Evolutionary conservation across 2,329 filamentous ascomycete species (phyloP), one percentile per base, ranked within the genome.

Genomic region (Phialophora tarda): DNA sequence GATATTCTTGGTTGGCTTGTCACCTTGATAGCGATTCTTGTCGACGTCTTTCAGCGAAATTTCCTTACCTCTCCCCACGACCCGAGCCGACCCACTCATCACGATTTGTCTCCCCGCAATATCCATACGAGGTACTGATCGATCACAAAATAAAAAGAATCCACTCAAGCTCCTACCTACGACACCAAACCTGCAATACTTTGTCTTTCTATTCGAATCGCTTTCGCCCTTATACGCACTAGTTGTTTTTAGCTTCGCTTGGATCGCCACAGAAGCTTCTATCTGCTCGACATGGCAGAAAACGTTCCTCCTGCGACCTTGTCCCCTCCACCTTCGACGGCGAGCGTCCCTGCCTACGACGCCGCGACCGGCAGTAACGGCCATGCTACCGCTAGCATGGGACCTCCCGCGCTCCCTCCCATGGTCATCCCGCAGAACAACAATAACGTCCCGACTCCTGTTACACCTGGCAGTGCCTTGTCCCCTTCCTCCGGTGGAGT

Each of bases 341-440:
- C 87, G 73, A 89, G 88, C 75, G 89, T 89, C 72, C 89, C 91
- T 73, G 91, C 90, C 76, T 82, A 83, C 73, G 93, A 91, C 80
- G 91, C 93, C 76, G 88, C 87, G 76, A 85, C 86, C 73, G 85
- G 85, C 72, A 90, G 91, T 81, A 81, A 83, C 71, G 89, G 89
- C 77, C 85, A 88, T 70, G 51, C 67, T 70, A 26, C 66, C 56
- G 53, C 48, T 53, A 50, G 34, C 79, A 93, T 97, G 90, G 91
- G 92, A 66, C 93, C 94, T 64, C 93, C 93, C 69, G 91, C 93
- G 72, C 88, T 97, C 68, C 91, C 96, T 54, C 87, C 89, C 62
- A 86, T 91, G 72, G 88, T 90, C 78, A 98, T 98, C 76, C 93
- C 94, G 30, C 92, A 95, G 81, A 98, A 97, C 83, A 97, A 88